Evolutionary conservation across 2,329 filamentous ascomycete species (phyloP).

Genomic region (Lasiodiplodia sp.): DNA sequence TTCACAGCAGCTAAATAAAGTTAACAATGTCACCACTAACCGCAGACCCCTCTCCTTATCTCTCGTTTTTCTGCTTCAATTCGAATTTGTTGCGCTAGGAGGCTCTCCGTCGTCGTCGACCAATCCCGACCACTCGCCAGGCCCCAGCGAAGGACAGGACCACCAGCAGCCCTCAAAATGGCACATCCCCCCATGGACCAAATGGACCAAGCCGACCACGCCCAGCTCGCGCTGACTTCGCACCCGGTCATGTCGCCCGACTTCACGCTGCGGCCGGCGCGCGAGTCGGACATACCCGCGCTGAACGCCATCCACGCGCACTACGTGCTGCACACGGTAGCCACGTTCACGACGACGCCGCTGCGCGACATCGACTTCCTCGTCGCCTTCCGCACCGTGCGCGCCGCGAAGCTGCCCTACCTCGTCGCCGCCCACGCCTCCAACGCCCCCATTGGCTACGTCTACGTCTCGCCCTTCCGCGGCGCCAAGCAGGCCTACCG

Average conservation of each 20-base stretch:
- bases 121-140: not conserved
- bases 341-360: constrained; percentile 44
- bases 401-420: constrained; percentile 44
- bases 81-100: not conserved
- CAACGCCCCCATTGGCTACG: constrained; percentile 43
- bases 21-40: not conserved
- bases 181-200: not conserved
- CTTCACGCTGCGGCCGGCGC: constrained; percentile 46
- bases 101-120: not conserved
- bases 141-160: not conserved
- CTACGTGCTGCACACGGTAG: constrained; percentile 49
- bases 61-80: not conserved
- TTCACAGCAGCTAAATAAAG: not conserved
- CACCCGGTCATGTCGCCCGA: constrained; percentile 34
- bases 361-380: constrained; percentile 40
- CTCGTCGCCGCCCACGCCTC: constrained; percentile 44
- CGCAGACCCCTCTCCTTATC: not conserved
- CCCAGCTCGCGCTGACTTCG: not conserved
- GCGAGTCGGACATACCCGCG: constrained; percentile 43
- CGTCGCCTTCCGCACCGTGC: constrained; percentile 39
- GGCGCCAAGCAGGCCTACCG: constrained; percentile 47
- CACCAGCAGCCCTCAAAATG: too few species aligned
- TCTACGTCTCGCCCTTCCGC: constrained; percentile 47
- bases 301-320: constrained; percentile 46
- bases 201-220: not conserved